Base-by-base conservation (phyloP, 768 basidiomycete species). In the Tylopilus sp. region DNA sequence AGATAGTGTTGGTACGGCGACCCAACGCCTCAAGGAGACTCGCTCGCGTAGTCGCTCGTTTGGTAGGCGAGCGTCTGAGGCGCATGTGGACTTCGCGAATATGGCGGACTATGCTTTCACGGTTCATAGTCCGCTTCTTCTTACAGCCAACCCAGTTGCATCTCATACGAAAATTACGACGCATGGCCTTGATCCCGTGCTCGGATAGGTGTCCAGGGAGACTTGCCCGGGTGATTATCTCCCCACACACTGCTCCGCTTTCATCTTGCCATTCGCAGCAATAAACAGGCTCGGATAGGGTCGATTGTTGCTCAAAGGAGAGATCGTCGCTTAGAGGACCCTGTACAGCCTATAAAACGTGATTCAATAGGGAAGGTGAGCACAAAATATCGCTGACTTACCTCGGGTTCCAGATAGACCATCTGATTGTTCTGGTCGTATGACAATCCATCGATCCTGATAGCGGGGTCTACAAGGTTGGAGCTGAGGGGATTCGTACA, bases 61-160 rank as follows among this genome's bases (percentile, higher is more conserved):
- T n/a, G n/a, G n/a, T 50, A 7, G 48, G 13, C 16, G 28, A 5
- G 21, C 60, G 65, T 19, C 26, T 65, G 12, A 45, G 1, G 8
- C 11, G 14, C 6, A 63, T 1, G 11, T 66, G 65, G 0, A 56
- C 38, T 24, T 66, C 65, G 0, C 55, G 25, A 1, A 55, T n/a
- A 2, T 68, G 65, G 2, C 65, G 21, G 24, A 36, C 26, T 12
- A 66, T 63, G 6, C 58, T 57, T 37, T 65, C 57, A 2, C 66
- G 63, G 9, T 65, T 66, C 7, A 66, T 26, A 4, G 16, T 1
- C 10, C n/a, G 47, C 33, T 10, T 40, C 25, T 4, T 29, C 43
- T 7, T 46, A 8, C 63, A 64, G 2, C 33, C 51, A 6, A 4
- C 29, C 62, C 64, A 65, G 0, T 21, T n/a, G 21, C 65, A 66